Evolutionary conservation across 441 rosid species (phyloP).

Genomic region (Manihot esculenta): DNA sequence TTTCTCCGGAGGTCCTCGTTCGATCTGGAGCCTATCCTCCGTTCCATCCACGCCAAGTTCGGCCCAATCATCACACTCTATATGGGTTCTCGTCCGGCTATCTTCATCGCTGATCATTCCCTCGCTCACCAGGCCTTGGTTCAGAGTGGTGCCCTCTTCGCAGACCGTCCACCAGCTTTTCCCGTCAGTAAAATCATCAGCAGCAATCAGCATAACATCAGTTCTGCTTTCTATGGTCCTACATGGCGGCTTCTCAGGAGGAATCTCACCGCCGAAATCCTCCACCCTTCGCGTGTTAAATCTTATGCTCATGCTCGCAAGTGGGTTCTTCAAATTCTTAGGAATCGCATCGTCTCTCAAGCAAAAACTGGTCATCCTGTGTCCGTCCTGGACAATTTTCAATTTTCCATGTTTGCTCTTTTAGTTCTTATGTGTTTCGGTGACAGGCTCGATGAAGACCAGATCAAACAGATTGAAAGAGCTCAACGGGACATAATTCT

Average conservation of each 20-base stretch:
- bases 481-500: constrained; percentile 17
- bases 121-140: constrained; percentile 38
- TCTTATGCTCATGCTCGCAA: constrained; percentile 30
- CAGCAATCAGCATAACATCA: constrained; percentile 39
- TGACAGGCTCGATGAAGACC: constrained; percentile 27
- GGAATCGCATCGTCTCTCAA: constrained; percentile 12
- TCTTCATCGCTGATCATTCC: constrained; percentile 31
- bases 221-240: constrained; percentile 39
- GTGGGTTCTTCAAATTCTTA: constrained; percentile 32
- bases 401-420: constrained; percentile 41
- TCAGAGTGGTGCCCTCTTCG: constrained; percentile 33
- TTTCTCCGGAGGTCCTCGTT: constrained; percentile 26
- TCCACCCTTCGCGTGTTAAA: constrained; percentile 36
- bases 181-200: constrained; percentile 7
- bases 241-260: constrained; percentile 46
- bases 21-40: constrained; percentile 29
- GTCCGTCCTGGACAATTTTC: constrained; percentile 26
- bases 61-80: constrained; percentile 34
- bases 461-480: constrained; percentile 27
- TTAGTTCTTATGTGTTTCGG: constrained; percentile 45
- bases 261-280: constrained; percentile 37
- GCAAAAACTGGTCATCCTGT: constrained; percentile 21
- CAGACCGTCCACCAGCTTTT: constrained; percentile 37
- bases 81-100: constrained; percentile 22
- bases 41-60: constrained; percentile 26